These are phyloP conservation scores for Collybiopsis luxurians DNA, from an alignment of 768 basidiomycete species.

Conservation along the genomic window DNA sequence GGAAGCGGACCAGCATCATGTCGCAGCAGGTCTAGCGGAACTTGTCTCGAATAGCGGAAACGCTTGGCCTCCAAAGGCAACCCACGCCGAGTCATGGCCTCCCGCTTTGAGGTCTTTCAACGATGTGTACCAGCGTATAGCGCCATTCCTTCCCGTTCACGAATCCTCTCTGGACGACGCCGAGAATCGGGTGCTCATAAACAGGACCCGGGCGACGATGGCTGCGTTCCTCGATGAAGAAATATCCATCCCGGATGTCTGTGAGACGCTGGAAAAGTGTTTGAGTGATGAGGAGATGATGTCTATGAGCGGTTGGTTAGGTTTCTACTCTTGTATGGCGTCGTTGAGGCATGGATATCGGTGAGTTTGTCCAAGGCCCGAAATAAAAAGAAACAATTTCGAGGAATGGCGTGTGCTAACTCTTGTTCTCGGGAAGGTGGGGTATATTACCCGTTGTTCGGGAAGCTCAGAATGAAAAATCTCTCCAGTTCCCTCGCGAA, in stretches of 20 bases:
- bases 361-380: too few species aligned
- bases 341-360: constrained; percentile 19
- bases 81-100: constrained; percentile 18
- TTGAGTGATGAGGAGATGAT: constrained; percentile 5
- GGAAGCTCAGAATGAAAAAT: constrained; percentile 18
- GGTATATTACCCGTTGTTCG: constrained; percentile 19
- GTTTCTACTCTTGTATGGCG: constrained; percentile 14
- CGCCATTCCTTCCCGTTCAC: constrained; percentile 13
- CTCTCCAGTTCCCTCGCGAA: constrained; percentile 16
- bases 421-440: constrained; percentile 17
- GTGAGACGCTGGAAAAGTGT: constrained; percentile 12
- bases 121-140: constrained; percentile 10
- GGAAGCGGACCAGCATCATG: neutral
- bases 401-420: neutral
- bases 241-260: constrained; percentile 10
- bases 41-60: constrained; percentile 15
- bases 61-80: constrained; percentile 18
- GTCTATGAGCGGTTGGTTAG: constrained; percentile 16
- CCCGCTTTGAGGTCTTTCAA: constrained; percentile 12
- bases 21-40: constrained; percentile 10
- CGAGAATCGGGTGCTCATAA: constrained; percentile 16
- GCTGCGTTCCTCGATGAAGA: constrained; percentile 10
- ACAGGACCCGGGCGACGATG: constrained; percentile 16
- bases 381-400: neutral
- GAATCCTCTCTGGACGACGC: constrained; percentile 17